phyloP scores from a whole-genome alignment of 345 rosid genomes.

The Melaleuca alternifolia region DNA sequence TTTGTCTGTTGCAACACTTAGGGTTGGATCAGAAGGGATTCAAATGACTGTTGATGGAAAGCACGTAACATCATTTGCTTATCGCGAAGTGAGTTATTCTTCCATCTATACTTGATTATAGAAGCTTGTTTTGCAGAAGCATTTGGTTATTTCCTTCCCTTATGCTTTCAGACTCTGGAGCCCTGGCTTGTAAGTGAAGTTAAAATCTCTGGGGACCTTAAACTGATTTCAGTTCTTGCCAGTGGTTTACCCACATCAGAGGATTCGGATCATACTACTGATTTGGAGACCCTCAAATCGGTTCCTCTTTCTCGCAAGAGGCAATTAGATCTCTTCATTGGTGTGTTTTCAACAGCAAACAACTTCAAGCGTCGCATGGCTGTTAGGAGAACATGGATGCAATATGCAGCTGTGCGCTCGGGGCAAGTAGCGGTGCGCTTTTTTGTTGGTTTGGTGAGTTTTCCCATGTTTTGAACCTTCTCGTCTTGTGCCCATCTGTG shows the following conservation, averaged over 20 bases:
- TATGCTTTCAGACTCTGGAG: constrained; percentile 66
- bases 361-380: constrained; percentile 95
- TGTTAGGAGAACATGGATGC: constrained; percentile 99
- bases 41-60: constrained; percentile 97
- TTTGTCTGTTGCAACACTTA: constrained; percentile 79
- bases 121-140: not conserved
- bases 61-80: constrained; percentile 90
- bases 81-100: constrained; percentile 63
- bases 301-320: constrained; percentile 42
- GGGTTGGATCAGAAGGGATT: constrained; percentile 89
- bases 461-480: not conserved
- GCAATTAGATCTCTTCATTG: constrained; percentile 70
- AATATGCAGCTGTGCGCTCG: constrained; percentile 61
- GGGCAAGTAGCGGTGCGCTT: constrained; percentile 86
- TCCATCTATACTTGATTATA: not conserved
- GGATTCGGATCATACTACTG: constrained; percentile 65
- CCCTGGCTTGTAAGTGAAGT: constrained; percentile 96
- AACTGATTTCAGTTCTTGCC: constrained; percentile 58
- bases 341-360: constrained; percentile 93
- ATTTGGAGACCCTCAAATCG: constrained; percentile 59
- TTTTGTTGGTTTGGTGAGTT: constrained; percentile 95
- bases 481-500: not conserved
- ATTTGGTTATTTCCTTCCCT: constrained; percentile 4
- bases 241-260: constrained; percentile 94
- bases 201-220: constrained; percentile 70